Base-by-base conservation (phyloP, 805 yeast genomes). In the Candida easanensis region DNA sequence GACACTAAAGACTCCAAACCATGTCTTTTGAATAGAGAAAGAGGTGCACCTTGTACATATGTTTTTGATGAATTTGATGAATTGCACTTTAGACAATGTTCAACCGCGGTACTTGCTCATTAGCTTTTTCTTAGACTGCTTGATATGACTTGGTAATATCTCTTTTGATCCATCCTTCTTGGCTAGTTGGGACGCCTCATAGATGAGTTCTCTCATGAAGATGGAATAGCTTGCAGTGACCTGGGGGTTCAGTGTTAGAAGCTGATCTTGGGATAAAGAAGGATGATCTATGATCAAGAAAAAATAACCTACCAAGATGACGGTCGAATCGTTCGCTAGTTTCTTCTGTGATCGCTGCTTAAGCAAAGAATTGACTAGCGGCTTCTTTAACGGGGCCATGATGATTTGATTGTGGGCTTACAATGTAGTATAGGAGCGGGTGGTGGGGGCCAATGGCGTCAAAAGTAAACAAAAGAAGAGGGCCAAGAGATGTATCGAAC, bases 161-260 rank as follows among this genome's bases (percentile, higher is more conserved):
- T 67, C 71, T 10, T 72, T 55, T 42, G 75, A 60, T 3, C 76
- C 73, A 45, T 70, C 73, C 15, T 58, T 56, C 18, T 57, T 52
- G 5, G 77, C 68, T 5, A 66, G 51, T 25, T 56, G 56, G 22
- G 66, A 61, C 0, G 79, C 76, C 42, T 70, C 68, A 14, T 46
- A 36, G 5, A 74, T 53, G 26, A 61, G 28, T 58, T 68, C 50
- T 27, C 63, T 61, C 41, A 77, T 45, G 51, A 76, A 79, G 30
- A 74, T 64, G 27, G 74, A 56, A 43, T 76, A 76, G 34, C 77
- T 66, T 39, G 79, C 52, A 41, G 76, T 70, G 17, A 77, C 51
- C 59, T 55, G 18, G n/a, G 13, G 16, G 4, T 32, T 17, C 19
- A 4, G 22, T 18, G 35, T 32, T 32, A 32, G 35, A 18, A 21